Base-by-base conservation (phyloP, 2,329 filamentous ascomycete genomes). In the Clarireedia monteithiana region DNA sequence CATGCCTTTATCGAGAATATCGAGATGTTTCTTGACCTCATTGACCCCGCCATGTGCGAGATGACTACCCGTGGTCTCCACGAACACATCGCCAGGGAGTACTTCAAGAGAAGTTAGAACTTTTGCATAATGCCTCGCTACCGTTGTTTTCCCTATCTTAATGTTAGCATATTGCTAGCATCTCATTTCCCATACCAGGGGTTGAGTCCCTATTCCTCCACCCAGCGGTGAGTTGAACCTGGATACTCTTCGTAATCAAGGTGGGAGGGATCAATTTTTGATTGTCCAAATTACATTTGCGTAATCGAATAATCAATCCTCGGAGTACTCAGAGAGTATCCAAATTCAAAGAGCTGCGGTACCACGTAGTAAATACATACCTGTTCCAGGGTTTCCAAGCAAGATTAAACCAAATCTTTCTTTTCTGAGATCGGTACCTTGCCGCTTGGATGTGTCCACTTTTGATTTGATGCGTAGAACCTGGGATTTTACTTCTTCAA, bases 341-440 rank as follows among this genome's bases (percentile, higher is more conserved):
- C 10, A 34, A 34, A 34, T 9, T 34, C 30, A 12, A 12, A n/a
- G 10, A n/a, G 15, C 39, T 42, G 39, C n/a, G 9, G 10, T 4
- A 34, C 9, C 30, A 34, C 4, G 30, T 12, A 12, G 9, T 9
- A 10, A 10, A 34, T 34, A 34, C 30, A 60, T 70, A 80, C 85
- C 86, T 56, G 87, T 91, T 3, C 88, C 88, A 0, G 88, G 87
- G 62, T 91, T 91, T 0, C 88, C 88, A 0, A 91, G 70, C 3
- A 91, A 69, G 0, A 77, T 76, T 1, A 79, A 77, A 6, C 84
- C 80, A 51, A 86, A 83, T 1, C 88, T 73, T 58, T 89, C 83
- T 0, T 73, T 70, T 0, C 70, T 72, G 0, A 87, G 66, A 1
- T 81, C 75, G 0, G 80, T 69, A 0, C 72, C 71, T 65, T 90